A percentile compares a stretch with the other conserved stretches of the same genome.
phyloP scores from a whole-genome alignment of 768 basidiomycete genomes.

The Krasilnikovozyma curviuscula region DNA sequence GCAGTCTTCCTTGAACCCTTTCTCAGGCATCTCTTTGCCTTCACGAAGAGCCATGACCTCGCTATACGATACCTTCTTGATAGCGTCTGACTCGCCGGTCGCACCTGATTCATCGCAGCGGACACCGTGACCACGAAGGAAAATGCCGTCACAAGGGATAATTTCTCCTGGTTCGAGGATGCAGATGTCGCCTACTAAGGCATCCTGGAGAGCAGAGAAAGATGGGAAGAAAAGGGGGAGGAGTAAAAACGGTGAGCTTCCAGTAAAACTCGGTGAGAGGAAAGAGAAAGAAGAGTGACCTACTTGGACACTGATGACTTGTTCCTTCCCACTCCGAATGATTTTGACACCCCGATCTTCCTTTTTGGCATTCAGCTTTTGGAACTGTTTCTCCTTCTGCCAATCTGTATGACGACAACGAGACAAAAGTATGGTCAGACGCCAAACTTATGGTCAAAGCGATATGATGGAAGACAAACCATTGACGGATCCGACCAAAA shows the following conservation, averaged over 20 bases:
- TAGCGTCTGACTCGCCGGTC: constrained; percentile 90
- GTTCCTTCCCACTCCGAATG: constrained; percentile 48
- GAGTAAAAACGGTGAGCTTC: background rate
- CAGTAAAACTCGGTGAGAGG: background rate
- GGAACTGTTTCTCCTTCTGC: constrained; percentile 96
- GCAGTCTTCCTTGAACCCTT: constrained; percentile 54
- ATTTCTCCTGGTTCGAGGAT: constrained; percentile 88
- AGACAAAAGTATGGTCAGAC: background rate
- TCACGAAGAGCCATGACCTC: constrained; percentile 43
- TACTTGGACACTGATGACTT: constrained; percentile 63
- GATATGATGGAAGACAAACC: constrained; percentile 22
- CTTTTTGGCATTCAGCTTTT: constrained; percentile 75
- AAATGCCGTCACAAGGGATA: constrained; percentile 87
- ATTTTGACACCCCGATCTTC: constrained; percentile 81
- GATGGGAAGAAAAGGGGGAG: too few species aligned
- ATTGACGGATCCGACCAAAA: constrained; percentile 74
- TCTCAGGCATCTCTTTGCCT: constrained; percentile 21
- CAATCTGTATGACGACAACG: constrained; percentile 34
- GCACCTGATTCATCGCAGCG: constrained; percentile 91
- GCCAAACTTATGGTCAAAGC: background rate
- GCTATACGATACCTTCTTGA: constrained; percentile 64
- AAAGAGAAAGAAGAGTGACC: background rate
- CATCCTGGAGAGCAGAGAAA: constrained; percentile 41
- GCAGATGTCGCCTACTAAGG: constrained; percentile 85
- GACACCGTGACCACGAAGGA: constrained; percentile 77